Percentiles rank a stretch among this genome's conserved stretches.
Evolutionary conservation across 2,329 filamentous ascomycete genomes (phyloP).

Genomic region (Clonostachys byssicola): DNA sequence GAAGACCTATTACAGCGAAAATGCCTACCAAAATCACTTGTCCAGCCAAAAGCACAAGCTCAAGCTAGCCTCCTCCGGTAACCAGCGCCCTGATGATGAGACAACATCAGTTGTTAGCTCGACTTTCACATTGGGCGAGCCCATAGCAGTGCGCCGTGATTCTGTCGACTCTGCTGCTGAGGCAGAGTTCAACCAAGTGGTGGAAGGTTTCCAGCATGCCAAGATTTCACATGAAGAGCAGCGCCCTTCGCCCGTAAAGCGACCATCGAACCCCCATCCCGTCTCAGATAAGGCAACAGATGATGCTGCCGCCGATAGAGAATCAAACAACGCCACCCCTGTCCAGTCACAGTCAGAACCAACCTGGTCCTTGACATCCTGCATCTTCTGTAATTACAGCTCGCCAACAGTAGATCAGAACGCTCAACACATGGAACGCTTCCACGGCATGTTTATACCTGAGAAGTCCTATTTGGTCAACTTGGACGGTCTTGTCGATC

Average conservation of each 20-base stretch:
- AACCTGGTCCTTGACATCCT: slow-evolving; percentile 47
- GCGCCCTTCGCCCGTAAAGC: slow-evolving; percentile 45
- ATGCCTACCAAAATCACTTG: slow-evolving; percentile 90
- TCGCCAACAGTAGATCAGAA: slow-evolving; percentile 75
- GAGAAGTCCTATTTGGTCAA: slow-evolving; percentile 82
- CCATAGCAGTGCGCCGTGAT: slow-evolving; percentile 43
- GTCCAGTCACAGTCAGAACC: slow-evolving; percentile 25
- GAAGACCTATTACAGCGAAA: slow-evolving; percentile 95
- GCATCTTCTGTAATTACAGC: slow-evolving; percentile 89
- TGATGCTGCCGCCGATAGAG: slow-evolving; percentile 31
- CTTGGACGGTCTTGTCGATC: slow-evolving; percentile 73
- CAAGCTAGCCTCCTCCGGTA: slow-evolving; percentile 43
- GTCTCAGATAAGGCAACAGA: slow-evolving; percentile 36
- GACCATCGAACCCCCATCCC: slow-evolving; percentile 46
- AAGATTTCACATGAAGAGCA: slow-evolving; percentile 51
- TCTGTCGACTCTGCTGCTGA: slow-evolving; percentile 65
- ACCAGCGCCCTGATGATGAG: slow-evolving; percentile 54
- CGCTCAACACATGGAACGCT: slow-evolving; percentile 82
- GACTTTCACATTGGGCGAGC: slow-evolving; percentile 86
- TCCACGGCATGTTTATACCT: slow-evolving; percentile 94
- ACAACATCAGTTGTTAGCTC: slow-evolving; percentile 83
- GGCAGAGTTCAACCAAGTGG: slow-evolving; percentile 71
- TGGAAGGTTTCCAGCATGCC: slow-evolving; percentile 71
- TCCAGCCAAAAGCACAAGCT: slow-evolving; percentile 83
- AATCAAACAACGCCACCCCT: slow-evolving; percentile 36